Evolutionary conservation across 257 asterid species (phyloP).

Genomic region (Salvia hispanica): DNA sequence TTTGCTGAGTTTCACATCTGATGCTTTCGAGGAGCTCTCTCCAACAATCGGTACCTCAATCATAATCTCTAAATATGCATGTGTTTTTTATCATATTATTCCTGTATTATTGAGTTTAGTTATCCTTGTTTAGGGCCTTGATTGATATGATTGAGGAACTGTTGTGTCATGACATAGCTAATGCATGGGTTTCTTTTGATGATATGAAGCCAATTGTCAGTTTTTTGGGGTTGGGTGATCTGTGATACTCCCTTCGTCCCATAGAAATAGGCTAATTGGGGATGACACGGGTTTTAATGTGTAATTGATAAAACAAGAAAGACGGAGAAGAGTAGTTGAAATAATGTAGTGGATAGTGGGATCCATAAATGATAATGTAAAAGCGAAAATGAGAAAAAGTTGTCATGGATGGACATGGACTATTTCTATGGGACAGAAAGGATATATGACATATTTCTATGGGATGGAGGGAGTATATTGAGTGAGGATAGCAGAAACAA

Average conservation of each 20-base stretch:
- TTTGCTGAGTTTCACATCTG: conserved; percentile 87
- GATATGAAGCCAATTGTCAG: conserved; percentile 5
- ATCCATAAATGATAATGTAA: too few relatives aligned
- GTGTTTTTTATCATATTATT: not conserved
- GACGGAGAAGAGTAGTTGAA: too few relatives aligned
- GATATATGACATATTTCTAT: not conserved
- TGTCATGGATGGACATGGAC: too few relatives aligned
- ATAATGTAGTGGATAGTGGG: too few relatives aligned
- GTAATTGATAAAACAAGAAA: too few relatives aligned
- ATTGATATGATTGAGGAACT: too few relatives aligned
- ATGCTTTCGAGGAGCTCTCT: conserved; percentile 82
- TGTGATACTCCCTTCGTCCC: not conserved
- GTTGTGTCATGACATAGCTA: not conserved
- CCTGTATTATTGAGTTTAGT: conserved; percentile 3
- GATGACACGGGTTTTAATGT: too few relatives aligned
- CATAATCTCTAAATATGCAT: not conserved
- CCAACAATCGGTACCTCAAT: conserved; percentile 61
- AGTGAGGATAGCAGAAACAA: not conserved
- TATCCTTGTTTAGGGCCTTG: not conserved
- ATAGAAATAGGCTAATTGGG: too few relatives aligned
- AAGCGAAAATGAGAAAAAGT: too few relatives aligned
- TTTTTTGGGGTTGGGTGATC: not conserved
- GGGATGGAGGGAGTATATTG: not conserved
- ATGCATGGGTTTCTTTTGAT: not conserved
- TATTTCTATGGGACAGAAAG: too few relatives aligned